A percentile compares a stretch with the other conserved stretches of the same genome.
phyloP scores from a whole-genome alignment of 805 yeast genomes.

The Candida vaughaniae region DNA sequence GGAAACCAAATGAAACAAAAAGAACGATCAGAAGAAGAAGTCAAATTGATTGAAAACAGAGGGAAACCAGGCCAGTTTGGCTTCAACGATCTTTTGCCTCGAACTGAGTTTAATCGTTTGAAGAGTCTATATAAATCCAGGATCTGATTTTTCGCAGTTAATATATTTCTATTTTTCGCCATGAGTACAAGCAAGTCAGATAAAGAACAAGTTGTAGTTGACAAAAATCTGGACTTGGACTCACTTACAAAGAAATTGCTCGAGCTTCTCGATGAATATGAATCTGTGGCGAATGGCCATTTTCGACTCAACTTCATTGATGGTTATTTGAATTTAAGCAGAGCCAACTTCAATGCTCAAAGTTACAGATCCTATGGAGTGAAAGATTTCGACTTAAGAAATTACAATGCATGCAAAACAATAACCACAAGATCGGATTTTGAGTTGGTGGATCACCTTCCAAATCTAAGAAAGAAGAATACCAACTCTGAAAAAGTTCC shows the following conservation, averaged over 20 bases:
- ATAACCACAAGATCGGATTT: slow-evolving; percentile 10
- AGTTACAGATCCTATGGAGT: slow-evolving; percentile 32
- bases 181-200: no score
- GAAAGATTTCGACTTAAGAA: slow-evolving; percentile 41
- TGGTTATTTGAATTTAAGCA: slow-evolving; percentile 42
- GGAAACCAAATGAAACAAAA: slow-evolving; percentile 55
- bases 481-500: not conserved
- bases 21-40: slow-evolving; percentile 54
- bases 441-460: slow-evolving; percentile 2
- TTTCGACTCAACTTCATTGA: slow-evolving; percentile 22
- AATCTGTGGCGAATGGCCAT: slow-evolving; percentile 19
- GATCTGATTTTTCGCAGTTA: not conserved
- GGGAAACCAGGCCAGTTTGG: slow-evolving; percentile 32
- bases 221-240: no score
- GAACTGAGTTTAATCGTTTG: slow-evolving; percentile 41
- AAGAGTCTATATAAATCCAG: slow-evolving; percentile 37
- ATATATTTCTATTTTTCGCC: no score
- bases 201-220: no score
- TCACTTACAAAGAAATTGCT: slow-evolving; percentile 21
- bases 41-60: slow-evolving; percentile 43
- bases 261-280: slow-evolving; percentile 33
- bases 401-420: slow-evolving; percentile 24
- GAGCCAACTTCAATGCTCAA: slow-evolving; percentile 43
- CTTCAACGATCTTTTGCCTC: slow-evolving; percentile 46
- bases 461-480: not conserved